Percentiles rank a stretch among this genome's conserved stretches.
Evolutionary conservation across 805 yeast species (phyloP).

Genomic region (Pichia membranifaciens): DNA sequence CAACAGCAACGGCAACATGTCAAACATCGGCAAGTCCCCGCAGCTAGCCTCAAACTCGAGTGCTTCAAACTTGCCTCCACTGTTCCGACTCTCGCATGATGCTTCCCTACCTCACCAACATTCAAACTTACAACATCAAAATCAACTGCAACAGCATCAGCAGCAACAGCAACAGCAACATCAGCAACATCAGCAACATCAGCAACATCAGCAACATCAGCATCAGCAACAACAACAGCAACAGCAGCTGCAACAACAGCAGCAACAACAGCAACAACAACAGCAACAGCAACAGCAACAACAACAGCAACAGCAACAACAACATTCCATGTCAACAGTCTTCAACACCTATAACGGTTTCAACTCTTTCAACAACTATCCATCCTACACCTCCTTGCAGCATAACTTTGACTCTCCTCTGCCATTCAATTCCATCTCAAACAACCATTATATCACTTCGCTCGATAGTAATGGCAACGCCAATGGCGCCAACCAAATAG

Average conservation of each 20-base stretch:
- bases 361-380: not conserved
- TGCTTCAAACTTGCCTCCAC: conserved; percentile 1
- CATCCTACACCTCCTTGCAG: not conserved
- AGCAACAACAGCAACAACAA: not conserved
- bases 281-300: conserved; percentile 7
- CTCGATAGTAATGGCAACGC: not conserved
- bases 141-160: not conserved
- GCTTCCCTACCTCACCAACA: conserved; percentile 1
- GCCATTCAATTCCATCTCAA: not conserved
- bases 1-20: not conserved
- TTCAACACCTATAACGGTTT: not conserved
- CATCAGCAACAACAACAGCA: conserved; percentile 7
- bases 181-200: conserved; percentile 5
- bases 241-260: conserved; percentile 1
- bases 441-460: not conserved
- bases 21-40: not conserved
- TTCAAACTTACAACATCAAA: not conserved
- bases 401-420: not conserved
- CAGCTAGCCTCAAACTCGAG: no score
- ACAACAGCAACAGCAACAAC: conserved; percentile 5
- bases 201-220: not conserved
- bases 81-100: not conserved
- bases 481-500: no score
- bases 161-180: conserved; percentile 5
- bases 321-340: not conserved